A percentile compares a stretch with the other conserved stretches of the same genome.
These are phyloP conservation scores for Globisporangium orthogonon DNA, from an alignment of 352 stramenopile species.

Conservation along the genomic window DNA sequence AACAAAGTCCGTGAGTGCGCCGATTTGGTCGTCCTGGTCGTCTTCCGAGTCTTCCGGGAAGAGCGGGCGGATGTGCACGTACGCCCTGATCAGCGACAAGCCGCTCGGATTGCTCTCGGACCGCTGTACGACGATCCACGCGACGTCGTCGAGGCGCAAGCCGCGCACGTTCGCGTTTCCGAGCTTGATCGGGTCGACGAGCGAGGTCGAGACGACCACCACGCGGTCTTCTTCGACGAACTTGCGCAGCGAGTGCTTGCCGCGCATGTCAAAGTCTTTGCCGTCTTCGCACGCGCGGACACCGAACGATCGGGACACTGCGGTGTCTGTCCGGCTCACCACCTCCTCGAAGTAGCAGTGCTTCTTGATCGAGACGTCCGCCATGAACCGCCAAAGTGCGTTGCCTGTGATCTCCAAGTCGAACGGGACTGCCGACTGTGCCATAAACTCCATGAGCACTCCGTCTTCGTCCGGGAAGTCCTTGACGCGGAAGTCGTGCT, in stretches of 20 bases:
- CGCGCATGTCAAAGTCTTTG: slow-evolving; percentile 28
- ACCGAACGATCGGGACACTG: slow-evolving; percentile 6
- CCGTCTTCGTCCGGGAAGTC: slow-evolving; percentile 7
- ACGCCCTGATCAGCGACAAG: slow-evolving; percentile 8
- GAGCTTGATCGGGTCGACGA: slow-evolving; percentile 32
- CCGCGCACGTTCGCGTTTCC: slow-evolving; percentile 23
- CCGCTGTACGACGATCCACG: slow-evolving; percentile 18
- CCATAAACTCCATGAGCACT: slow-evolving; percentile 18
- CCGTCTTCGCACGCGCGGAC: slow-evolving; percentile 3
- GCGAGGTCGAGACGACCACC: slow-evolving; percentile 42
- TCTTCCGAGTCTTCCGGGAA: slow-evolving; percentile 4
- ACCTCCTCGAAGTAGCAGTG: slow-evolving; percentile 17
- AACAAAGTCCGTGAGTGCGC: slow-evolving; percentile 30
- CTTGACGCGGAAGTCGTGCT: slow-evolving; percentile 12
- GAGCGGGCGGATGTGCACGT: slow-evolving; percentile 7
- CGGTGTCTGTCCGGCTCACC: slow-evolving; percentile 1
- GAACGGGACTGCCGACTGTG: slow-evolving; percentile 7
- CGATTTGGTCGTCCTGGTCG: slow-evolving; percentile 25
- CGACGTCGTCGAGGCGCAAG: slow-evolving; percentile 24
- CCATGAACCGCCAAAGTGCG: slow-evolving; percentile 17
- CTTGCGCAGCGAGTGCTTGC: slow-evolving; percentile 35
- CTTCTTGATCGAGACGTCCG: slow-evolving; percentile 10
- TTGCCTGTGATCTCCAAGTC: slow-evolving; percentile 7
- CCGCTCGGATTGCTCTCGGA: neutral
- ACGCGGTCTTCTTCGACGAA: slow-evolving; percentile 22